phyloP scores from a whole-genome alignment of 495 filamentous ascomycete species.

The Neurospora sp. region DNA sequence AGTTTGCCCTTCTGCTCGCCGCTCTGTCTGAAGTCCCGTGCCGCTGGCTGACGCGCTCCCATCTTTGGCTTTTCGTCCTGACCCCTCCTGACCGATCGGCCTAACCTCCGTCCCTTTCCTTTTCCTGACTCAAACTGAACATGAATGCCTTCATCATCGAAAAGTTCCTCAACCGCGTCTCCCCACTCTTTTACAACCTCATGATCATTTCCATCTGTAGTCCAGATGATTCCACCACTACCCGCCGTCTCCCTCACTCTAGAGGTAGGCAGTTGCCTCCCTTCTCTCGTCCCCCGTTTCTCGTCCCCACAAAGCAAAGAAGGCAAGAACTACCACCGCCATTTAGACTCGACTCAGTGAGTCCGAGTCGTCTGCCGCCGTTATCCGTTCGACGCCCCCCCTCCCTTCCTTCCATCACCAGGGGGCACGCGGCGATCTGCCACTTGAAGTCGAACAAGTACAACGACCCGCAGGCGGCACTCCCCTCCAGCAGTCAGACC shows the following conservation, averaged over 20 bases:
- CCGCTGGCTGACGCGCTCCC: background rate
- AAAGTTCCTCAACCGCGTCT: background rate
- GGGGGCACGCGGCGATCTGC: background rate
- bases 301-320: background rate
- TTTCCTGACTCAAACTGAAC: fast-evolving
- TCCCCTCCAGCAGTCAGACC: background rate
- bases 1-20: no score
- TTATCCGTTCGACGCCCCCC: background rate
- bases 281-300: no score
- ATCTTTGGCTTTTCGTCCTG: background rate
- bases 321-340: background rate
- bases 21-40: no score
- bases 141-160: background rate
- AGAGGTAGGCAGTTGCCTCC: background rate
- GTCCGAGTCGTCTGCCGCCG: background rate
- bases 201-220: background rate
- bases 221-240: background rate
- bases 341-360: background rate
- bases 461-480: no score
- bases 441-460: no score
- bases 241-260: background rate
- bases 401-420: background rate
- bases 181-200: background rate
- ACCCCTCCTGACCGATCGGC: background rate
- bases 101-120: background rate